Conservation (phyloP, 345 rosid species). For the Garcia nutans region DNA sequence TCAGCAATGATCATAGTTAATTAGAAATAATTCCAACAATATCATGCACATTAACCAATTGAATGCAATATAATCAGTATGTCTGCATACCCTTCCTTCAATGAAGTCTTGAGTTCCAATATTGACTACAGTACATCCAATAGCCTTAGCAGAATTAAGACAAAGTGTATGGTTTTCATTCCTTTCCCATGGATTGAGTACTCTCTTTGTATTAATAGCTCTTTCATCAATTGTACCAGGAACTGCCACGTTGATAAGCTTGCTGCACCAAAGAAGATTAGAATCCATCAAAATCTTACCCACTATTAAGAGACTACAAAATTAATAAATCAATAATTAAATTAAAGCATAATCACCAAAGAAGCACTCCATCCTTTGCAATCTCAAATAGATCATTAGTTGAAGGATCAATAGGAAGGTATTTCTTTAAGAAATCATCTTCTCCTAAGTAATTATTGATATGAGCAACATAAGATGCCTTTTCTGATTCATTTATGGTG, state of each 20-base stretch:
- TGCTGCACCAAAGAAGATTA: constrained; percentile 47
- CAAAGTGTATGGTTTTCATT: constrained; percentile 96
- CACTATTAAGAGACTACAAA: constrained; percentile 13
- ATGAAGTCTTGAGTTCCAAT: constrained; percentile 90
- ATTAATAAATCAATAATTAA: neutral
- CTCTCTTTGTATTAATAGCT: constrained; percentile 86
- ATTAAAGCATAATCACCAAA: constrained; percentile 52
- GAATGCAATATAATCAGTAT: neutral
- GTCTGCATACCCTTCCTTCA: constrained; percentile 87
- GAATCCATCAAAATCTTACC: constrained; percentile 2
- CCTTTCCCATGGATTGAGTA: constrained; percentile 99
- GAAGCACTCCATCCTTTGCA: constrained; percentile 89
- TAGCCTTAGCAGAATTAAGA: constrained; percentile 95
- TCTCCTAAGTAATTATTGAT: constrained; percentile 83
- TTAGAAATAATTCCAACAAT: neutral
- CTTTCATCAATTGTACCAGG: constrained; percentile 99
- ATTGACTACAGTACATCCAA: constrained; percentile 97
- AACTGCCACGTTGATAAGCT: constrained; percentile 97
- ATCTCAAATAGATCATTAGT: constrained; percentile 94
- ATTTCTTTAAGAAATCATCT: constrained; percentile 72
- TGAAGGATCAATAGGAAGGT: constrained; percentile 75
- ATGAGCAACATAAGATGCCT: constrained; percentile 85
- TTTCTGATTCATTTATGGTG: constrained; percentile 93
- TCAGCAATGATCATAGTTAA: constrained; percentile 2
- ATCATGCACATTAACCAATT: neutral